These are phyloP conservation scores for Gnetum montanum DNA, from an alignment of 75 land plant species.

Conservation along the genomic window DNA sequence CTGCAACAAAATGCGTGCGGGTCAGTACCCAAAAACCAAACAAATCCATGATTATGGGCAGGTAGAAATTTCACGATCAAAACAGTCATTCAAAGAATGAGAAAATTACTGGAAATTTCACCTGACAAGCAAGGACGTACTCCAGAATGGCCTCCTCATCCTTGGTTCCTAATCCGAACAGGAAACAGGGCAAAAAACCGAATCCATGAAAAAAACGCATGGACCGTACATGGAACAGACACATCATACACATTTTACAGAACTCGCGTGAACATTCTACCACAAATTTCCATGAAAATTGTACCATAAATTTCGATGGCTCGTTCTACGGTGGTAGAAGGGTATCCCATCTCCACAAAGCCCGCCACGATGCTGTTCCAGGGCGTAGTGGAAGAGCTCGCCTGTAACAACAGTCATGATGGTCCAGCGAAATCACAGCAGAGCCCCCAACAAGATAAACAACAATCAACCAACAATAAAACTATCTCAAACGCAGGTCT, in stretches of 20 bases:
- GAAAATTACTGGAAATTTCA: not conserved
- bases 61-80: not conserved
- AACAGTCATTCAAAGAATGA: too few species aligned
- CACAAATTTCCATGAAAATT: not conserved
- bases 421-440: too few species aligned
- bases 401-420: too few species aligned
- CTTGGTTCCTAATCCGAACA: not conserved
- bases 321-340: not conserved
- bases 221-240: not conserved
- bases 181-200: not conserved
- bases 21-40: not conserved
- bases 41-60: not conserved
- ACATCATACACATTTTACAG: not conserved
- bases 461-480: too few species aligned
- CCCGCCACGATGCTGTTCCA: not conserved
- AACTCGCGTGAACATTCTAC: not conserved
- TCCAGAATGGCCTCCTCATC: conserved; percentile 1
- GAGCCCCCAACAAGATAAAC: too few species aligned
- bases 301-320: not conserved
- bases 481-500: too few species aligned
- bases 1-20: not conserved
- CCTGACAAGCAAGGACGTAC: not conserved
- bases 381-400: not conserved
- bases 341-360: conserved; percentile 1
- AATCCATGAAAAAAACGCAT: not conserved